Evolutionary conservation across 1,284 basidiomycete genomes (phyloP).

Genomic region (Cryptococcus floricola): DNA sequence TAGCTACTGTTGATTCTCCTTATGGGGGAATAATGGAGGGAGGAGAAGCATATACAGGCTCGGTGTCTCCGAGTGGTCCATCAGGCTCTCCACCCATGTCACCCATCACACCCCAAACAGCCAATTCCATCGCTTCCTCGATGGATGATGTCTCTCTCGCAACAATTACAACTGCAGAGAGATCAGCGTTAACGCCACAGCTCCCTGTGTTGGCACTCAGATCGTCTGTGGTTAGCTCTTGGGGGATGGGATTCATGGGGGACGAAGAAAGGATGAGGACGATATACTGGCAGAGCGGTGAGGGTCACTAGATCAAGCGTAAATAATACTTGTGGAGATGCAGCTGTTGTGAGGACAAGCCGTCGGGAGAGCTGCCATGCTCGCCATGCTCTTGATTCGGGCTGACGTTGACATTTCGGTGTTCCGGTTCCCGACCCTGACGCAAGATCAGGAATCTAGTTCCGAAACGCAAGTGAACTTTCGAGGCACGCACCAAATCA

Average conservation of each 20-base stretch:
- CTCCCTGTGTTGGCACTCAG: constrained; percentile 8
- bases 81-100: not conserved
- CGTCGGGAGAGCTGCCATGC: too few species aligned
- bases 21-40: not conserved
- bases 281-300: too few species aligned
- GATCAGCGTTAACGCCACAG: constrained; percentile 18
- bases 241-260: not conserved
- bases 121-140: not conserved
- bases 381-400: too few species aligned
- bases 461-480: too few species aligned
- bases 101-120: not conserved
- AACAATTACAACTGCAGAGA: not conserved
- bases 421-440: too few species aligned
- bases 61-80: not conserved
- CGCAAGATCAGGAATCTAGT: too few species aligned
- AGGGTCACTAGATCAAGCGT: too few species aligned
- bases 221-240: not conserved
- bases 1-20: not conserved
- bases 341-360: too few species aligned
- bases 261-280: constrained; percentile 1
- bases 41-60: not conserved
- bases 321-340: too few species aligned
- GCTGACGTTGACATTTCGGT: too few species aligned
- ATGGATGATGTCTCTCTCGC: not conserved
- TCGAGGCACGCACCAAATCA: too few species aligned